Base-by-base conservation (phyloP, 1,139 yeast genomes). In the Hemisphaericaspora xylofermentans region DNA sequence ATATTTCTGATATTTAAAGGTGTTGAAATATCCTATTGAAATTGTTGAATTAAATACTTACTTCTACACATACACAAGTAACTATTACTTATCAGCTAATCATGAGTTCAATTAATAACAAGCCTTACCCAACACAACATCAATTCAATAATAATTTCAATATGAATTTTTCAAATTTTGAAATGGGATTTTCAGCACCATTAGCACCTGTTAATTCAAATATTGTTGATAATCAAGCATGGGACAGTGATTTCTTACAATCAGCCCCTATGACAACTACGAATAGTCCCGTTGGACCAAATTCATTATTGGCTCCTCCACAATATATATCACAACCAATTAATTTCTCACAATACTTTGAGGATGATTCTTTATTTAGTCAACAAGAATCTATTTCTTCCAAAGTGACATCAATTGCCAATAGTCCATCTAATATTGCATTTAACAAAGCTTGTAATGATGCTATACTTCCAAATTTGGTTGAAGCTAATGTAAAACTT, bases 191-290 rank as follows among this genome's bases (percentile, higher is more conserved):
- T 26, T 42, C 50, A 8, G 53, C 46, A 10, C 52, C 57, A 17
- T 47, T 55, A 28, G 48, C 54, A 3, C 58, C 57, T 2, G 43
- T 44, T 5, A 44, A 45, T 10, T 43, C 52, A 8, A 36, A 41
- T 8, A 18, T 16, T 3, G 27, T 31, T 16, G 37, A 44, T 24
- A 45, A 41, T 15, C 53, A 53, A 29, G 44, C 46, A 25, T 59
- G 64, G 64, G 51, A 56, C 33, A 49, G 50, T 41, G 58, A 54
- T 9, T 43, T 57, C 12, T 44, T 59, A 33, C 48, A 49, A 19
- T 52, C 60, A 3, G 56, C 54, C 12, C 58, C 58, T 14, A 38
- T 39, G 14, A 44, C 57, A n/a, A 42, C 52, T n/a, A 47, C 51
- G 31, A 52, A 50, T 35, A 50, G 54, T 36, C 39, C 41, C 22